These are phyloP conservation scores for Aspergillus cejpii DNA, from an alignment of 2,329 filamentous ascomycete species.

Conservation along the genomic window DNA sequence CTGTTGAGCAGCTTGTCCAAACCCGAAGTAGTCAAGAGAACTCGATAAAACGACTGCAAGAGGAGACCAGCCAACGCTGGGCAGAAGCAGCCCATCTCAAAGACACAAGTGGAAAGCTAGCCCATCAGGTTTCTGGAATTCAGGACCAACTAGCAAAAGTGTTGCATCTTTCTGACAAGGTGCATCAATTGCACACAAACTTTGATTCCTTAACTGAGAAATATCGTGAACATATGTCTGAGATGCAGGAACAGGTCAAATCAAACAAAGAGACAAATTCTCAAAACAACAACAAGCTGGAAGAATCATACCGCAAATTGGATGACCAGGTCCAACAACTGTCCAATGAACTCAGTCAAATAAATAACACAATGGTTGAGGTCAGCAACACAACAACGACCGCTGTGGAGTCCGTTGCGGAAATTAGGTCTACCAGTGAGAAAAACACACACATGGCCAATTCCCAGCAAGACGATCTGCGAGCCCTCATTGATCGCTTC, in stretches of 20 bases:
- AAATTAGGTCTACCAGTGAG: too few species aligned
- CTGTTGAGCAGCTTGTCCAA: slow-evolving; percentile 7
- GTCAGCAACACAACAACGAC: slow-evolving; percentile 6
- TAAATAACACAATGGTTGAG: slow-evolving; percentile 2
- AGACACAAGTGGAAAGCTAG: slow-evolving; percentile 1
- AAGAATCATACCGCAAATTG: slow-evolving; percentile 1
- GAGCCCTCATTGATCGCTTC: slow-evolving; percentile 8
- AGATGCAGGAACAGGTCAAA: not conserved
- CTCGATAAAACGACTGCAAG: not conserved
- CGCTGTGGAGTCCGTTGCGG: not conserved
- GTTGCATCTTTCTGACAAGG: not conserved
- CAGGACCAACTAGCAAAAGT: not conserved
- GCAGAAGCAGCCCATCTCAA: not conserved
- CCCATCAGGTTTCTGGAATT: not conserved
- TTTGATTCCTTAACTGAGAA: slow-evolving; percentile 5
- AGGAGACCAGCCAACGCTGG: slow-evolving; percentile 1
- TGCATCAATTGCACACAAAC: slow-evolving; percentile 5
- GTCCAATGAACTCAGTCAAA: slow-evolving; percentile 3
- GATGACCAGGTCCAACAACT: slow-evolving; percentile 10
- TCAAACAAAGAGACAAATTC: not conserved
- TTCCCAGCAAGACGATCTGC: slow-evolving; percentile 1
- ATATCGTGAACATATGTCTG: slow-evolving; percentile 2
- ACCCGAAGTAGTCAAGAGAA: not conserved
- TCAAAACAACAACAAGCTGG: not conserved
- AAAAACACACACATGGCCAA: too few species aligned